Evolutionary conservation across 805 yeast species (phyloP).

Genomic region (Wickerhamiella allomyrinae): DNA sequence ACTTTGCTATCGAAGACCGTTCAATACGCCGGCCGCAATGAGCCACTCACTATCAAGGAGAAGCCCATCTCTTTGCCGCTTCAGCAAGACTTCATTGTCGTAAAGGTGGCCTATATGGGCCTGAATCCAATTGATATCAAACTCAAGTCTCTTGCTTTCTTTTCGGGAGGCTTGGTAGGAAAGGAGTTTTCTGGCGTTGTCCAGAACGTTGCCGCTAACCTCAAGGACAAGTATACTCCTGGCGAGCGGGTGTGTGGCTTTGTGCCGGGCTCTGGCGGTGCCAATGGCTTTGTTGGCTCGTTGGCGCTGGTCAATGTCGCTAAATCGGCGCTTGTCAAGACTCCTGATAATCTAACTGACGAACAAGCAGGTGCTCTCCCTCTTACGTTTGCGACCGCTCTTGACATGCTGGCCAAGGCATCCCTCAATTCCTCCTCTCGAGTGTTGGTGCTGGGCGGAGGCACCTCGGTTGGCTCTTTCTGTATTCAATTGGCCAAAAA

Average conservation of each 20-base stretch:
- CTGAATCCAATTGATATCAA: slow-evolving; percentile 51
- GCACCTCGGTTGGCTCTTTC: slow-evolving; percentile 51
- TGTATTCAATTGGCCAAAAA: slow-evolving; percentile 43
- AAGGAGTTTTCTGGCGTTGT: slow-evolving; percentile 55
- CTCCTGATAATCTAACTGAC: slow-evolving; percentile 34
- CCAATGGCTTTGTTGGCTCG: slow-evolving; percentile 32
- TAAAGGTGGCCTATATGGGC: slow-evolving; percentile 43
- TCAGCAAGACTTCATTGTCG: slow-evolving; percentile 33
- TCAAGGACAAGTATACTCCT: slow-evolving; percentile 27
- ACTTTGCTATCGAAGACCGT: neutral
- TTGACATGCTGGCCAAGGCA: slow-evolving; percentile 26
- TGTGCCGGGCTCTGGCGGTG: slow-evolving; percentile 3
- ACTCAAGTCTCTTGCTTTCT: neutral
- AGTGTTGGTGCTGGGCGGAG: slow-evolving; percentile 58
- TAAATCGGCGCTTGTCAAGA: slow-evolving; percentile 34
- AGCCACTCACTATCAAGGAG: neutral
- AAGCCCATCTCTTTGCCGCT: slow-evolving; percentile 34
- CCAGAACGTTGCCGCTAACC: slow-evolving; percentile 38
- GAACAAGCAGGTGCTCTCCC: slow-evolving; percentile 56
- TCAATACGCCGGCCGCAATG: neutral
- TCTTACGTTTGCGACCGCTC: slow-evolving; percentile 51
- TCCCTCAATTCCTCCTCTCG: slow-evolving; percentile 30
- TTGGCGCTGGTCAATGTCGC: slow-evolving; percentile 41
- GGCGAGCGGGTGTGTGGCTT: slow-evolving; percentile 57
- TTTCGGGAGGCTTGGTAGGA: slow-evolving; percentile 42